Base-by-base conservation (phyloP, 2,329 filamentous ascomycete species). In the Massarina eburnea region DNA sequence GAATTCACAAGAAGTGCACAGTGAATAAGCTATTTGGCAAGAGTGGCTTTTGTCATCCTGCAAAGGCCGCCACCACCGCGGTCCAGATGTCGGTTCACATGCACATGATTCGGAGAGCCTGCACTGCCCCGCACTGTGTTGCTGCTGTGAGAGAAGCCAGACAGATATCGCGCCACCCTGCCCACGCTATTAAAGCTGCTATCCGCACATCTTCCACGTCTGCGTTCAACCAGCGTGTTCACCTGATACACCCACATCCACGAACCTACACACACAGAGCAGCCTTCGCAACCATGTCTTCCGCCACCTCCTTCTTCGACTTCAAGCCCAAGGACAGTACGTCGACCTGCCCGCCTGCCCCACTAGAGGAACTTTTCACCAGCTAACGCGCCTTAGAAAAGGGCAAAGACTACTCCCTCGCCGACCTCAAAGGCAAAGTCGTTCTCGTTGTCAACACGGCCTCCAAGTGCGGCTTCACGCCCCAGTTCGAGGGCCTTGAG, bases 401-500 rank as follows among this genome's bases (percentile, higher is more conserved):
- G 70, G 91, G 90, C 71, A 68, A 82, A 45, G 80, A 87, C 57
- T 86, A 86, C 67, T 77, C 84, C 48, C 80, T 97, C 56, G 67
- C 76, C 57, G 73, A 85, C 51, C 88, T 90, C 76, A 84, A 89
- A 71, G 89, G 87, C 80, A 97, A 97, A 75, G 92, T 97, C 59
- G 83, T 97, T 61, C 86, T 99, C 50, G 80, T 96, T 64, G 91
- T 99, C 76, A 99, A 99, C 83, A 96, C 92, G 1, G 94, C 94
- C 59, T 95, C 89, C 71, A 96, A 97, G 79, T 99, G 94, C 79
- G 92, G 94, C 71, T 97, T 97, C 83, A 97, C 94, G 2, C 91
- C 91, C 10, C 94, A 99, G 75, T 96, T 94, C 74, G 85, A 82
- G 53, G 89, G 88, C 24, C 88, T 99, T 41, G 91, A 99, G 77